phyloP scores from a whole-genome alignment of 129 eudicot genomes.

The Pseudognaphalium luteoalbum region DNA sequence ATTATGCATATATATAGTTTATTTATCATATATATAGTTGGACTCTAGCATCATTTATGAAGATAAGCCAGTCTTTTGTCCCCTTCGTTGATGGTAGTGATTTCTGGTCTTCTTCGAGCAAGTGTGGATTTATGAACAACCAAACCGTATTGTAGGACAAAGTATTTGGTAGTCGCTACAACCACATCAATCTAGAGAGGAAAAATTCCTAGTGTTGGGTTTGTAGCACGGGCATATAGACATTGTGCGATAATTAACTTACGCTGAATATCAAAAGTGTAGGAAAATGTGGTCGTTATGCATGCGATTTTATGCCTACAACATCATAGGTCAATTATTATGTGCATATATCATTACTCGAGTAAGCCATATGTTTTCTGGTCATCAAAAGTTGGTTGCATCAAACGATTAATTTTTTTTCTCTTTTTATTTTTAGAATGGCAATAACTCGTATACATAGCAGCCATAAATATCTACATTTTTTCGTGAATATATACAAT shows the following conservation, averaged over 20 bases:
- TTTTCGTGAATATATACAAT: no score
- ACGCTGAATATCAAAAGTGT: neutral
- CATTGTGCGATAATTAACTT: neutral
- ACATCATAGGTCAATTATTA: no score
- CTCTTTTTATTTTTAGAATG: no score
- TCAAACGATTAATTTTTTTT: no score
- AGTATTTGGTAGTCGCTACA: neutral
- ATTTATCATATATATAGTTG: slow-evolving; percentile 8
- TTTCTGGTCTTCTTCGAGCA: slow-evolving; percentile 2
- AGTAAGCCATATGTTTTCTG: no score
- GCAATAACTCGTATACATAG: no score
- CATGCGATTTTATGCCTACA: neutral
- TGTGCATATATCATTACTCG: no score
- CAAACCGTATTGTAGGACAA: neutral
- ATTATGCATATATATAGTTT: slow-evolving; percentile 27
- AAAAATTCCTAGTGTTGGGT: neutral
- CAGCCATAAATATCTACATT: no score
- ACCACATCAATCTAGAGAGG: neutral
- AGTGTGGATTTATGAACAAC: slow-evolving; percentile 1
- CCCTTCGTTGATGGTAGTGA: neutral
- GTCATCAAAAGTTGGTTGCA: no score
- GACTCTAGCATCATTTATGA: slow-evolving; percentile 28
- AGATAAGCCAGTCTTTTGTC: neutral
- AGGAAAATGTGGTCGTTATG: neutral
- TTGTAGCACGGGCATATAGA: neutral